Evolutionary conservation across 2,329 filamentous ascomycete genomes (phyloP).

Genomic region (Penicillium sp.): DNA sequence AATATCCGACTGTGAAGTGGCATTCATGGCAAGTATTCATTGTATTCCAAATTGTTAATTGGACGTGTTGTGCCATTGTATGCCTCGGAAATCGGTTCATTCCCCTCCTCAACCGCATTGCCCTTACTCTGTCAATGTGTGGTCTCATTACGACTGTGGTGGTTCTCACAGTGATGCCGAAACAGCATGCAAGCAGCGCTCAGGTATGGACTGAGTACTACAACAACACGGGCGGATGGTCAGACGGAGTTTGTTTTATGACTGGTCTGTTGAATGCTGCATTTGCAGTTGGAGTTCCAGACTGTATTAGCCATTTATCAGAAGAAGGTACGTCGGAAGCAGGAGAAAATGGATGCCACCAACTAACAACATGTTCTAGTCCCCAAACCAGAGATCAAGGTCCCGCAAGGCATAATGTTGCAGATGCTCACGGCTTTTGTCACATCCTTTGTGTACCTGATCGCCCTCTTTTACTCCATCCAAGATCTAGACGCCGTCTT

Average conservation of each 20-base stretch:
- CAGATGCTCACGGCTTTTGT: constrained; percentile 48
- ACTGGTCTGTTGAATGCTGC: constrained; percentile 65
- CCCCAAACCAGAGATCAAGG: constrained; percentile 33
- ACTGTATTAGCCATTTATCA: constrained; percentile 61
- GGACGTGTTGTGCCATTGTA: constrained; percentile 51
- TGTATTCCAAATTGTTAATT: constrained; percentile 49
- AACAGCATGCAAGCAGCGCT: constrained; percentile 25
- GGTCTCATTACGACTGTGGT: constrained; percentile 52
- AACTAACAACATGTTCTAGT: constrained; percentile 17
- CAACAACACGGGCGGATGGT: constrained; percentile 34
- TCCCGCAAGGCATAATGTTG: constrained; percentile 48
- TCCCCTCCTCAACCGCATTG: constrained; percentile 53
- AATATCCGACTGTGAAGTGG: constrained; percentile 24
- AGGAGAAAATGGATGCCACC: not conserved
- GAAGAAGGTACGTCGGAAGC: constrained; percentile 49
- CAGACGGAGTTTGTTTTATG: constrained; percentile 49
- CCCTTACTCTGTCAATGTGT: constrained; percentile 54
- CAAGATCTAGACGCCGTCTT: constrained; percentile 54
- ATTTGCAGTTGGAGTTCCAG: constrained; percentile 64
- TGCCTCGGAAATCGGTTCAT: constrained; percentile 54
- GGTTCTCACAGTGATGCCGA: constrained; percentile 52
- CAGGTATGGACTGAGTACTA: constrained; percentile 33
- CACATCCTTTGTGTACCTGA: constrained; percentile 50
- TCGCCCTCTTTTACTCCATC: constrained; percentile 42
- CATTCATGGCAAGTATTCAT: constrained; percentile 36